These are phyloP conservation scores for Thielaviopsis ethacetica DNA, from an alignment of 2,329 filamentous ascomycete genomes.

Conservation along the genomic window DNA sequence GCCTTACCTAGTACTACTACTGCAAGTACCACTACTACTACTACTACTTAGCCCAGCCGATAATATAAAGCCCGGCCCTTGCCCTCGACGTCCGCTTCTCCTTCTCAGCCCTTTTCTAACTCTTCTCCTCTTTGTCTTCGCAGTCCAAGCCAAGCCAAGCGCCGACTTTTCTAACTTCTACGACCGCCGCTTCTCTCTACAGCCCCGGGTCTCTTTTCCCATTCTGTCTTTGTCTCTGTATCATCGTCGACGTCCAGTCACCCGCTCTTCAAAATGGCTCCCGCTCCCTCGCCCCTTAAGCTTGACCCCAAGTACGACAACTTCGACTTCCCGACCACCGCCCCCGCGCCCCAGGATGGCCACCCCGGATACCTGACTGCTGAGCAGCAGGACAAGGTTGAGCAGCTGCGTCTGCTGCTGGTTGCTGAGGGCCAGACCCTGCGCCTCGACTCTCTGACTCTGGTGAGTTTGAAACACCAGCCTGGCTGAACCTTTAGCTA, in stretches of 20 bases:
- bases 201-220: not conserved
- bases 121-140: not conserved
- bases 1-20: not conserved
- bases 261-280: slow-evolving; percentile 9
- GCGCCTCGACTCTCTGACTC: slow-evolving; percentile 76
- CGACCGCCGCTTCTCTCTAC: not conserved
- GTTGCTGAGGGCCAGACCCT: slow-evolving; percentile 71
- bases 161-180: not conserved
- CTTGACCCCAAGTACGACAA: slow-evolving; percentile 86
- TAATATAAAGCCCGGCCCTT: not conserved
- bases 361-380: slow-evolving; percentile 78
- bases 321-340: slow-evolving; percentile 79
- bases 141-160: not conserved
- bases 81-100: not conserved
- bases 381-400: slow-evolving; percentile 76
- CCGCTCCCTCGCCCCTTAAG: slow-evolving; percentile 23
- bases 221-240: not conserved
- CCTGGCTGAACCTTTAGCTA: not conserved
- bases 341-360: slow-evolving; percentile 52
- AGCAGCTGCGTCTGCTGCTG: slow-evolving; percentile 69
- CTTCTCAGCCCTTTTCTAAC: not conserved
- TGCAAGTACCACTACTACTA: too few relatives aligned
- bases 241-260: not conserved
- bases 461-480: slow-evolving; percentile 39
- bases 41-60: not conserved